phyloP scores from a whole-genome alignment of 768 basidiomycete genomes.

The Russula sp. region DNA sequence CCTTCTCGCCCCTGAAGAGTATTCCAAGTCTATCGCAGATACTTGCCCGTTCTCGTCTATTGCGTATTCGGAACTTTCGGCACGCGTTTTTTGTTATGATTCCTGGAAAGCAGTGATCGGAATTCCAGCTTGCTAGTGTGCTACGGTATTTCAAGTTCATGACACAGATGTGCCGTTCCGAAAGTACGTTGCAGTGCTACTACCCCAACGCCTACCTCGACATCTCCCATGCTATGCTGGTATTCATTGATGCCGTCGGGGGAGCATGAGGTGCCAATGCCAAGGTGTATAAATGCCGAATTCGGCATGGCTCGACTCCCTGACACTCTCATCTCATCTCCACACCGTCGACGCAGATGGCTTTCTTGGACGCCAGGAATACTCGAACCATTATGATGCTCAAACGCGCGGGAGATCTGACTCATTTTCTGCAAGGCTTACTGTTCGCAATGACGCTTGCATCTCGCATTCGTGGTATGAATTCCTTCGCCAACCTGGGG shows the following conservation, averaged over 20 bases:
- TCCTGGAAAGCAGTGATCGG: not conserved
- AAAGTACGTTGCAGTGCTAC: not conserved
- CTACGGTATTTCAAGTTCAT: not conserved
- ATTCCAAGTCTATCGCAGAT: not conserved
- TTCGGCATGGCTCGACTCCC: too few species aligned
- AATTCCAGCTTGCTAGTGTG: not conserved
- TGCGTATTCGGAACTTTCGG: not conserved
- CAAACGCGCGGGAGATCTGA: not conserved
- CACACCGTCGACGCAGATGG: too few species aligned
- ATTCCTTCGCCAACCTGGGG: slow-evolving; percentile 1
- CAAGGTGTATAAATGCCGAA: too few species aligned
- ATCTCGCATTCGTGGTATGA: slow-evolving; percentile 1
- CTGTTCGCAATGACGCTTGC: not conserved
- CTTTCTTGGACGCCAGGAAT: too few species aligned
- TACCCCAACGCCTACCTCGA: too few species aligned
- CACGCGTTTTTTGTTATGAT: not conserved
- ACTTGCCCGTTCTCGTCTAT: too few species aligned
- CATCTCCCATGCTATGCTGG: too few species aligned
- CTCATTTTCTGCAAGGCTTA: too few species aligned
- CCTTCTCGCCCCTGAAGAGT: not conserved
- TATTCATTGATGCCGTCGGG: too few species aligned
- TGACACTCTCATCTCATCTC: too few species aligned
- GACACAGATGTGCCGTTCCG: not conserved
- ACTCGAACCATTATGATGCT: not conserved
- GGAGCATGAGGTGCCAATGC: too few species aligned